Base-by-base conservation (phyloP, 202 grass and related monocot genomes). In the Carex sylvatica region DNA sequence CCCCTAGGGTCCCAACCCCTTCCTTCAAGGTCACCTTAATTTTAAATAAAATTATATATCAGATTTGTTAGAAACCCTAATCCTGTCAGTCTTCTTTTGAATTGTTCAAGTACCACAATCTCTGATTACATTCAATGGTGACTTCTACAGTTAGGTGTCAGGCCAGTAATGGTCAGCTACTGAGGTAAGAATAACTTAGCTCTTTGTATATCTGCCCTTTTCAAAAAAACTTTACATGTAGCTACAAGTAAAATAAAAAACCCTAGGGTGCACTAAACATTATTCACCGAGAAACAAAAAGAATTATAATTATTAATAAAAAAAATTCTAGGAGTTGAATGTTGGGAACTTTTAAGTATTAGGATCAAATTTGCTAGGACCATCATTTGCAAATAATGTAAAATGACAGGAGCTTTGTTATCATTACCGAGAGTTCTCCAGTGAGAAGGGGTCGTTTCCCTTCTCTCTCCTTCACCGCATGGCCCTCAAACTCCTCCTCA, bases 361-460 rank as follows among this genome's bases (percentile, higher is more conserved):
- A 35, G 9, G 15, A 58, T 42, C 36, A 38, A 77, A 53, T 18
- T 52, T 8, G 2, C 47, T 53, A 74, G 5, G 4, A 74, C 46
- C 70, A 42, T 40, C 7, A 36, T 69, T 69, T 42, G 69, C 42
- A 72, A 49, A 49, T 72, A 74, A 54, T 54, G 70, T 53, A 77
- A 35, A 59, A 77, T 56, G 53, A 36, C 28, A 20, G 0, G 53
- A 19, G 26, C 52, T 59, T 59, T 59, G 14, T 12, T 49, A 72
- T 72, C 0, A 74, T 59, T 69, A 82, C 87, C 75, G 90, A 87
- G 62, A 94, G 84, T 7, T 97, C 92, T 70, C 92, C 94, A 53
- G 87, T 94, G 69, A 97, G 84, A 92, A 97, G 87, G 52, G 94
- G 94, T 8, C 90, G 88, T 86, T 97, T 97, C 28, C 94, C 90